Evolutionary conservation across 2,329 filamentous ascomycete genomes (phyloP), one percentile per base, ranked within the genome.

Genomic region (Fusarium chuoi): DNA sequence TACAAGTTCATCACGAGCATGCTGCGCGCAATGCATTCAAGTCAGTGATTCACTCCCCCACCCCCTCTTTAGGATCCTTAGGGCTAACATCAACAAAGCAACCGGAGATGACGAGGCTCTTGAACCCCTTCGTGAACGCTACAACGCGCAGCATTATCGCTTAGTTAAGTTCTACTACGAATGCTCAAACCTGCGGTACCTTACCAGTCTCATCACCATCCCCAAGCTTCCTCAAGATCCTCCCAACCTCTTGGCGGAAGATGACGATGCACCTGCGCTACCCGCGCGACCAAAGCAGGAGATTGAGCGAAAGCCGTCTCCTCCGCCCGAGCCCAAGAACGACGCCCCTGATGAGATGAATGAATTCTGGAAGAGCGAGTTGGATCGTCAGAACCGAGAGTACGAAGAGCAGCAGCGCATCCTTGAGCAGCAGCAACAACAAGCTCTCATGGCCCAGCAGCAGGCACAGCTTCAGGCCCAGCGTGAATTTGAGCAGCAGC

Each of bases 1-100:
- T 99, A 99, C 88, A 98, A 98, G 84, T 99, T 99, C 82, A 95
- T 98, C 75, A 99, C 96, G 0, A 99, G 96, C 92, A 99, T 99
- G 96, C 85, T 99, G 71, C 91, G 96, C 63, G 96, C 96, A 22
- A 98, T 99, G 95, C 96, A 99, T 82, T 96, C 94, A 6, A 95
- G 93, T 95, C 86, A 80, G 92, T 85, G 28, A 44, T 42, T 54
- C 26, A 26, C 26, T 26, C 24, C 24, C 26, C 36, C 41, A 22
- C n/a, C 14, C 30, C 11, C 24, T 15, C 18, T 39, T 38, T 51
- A 35, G 38, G 70, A 63, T 63, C 65, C 22, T 49, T 44, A 59
- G 48, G 20, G 70, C 77, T 79, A 56, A 81, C 68, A 52, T 20
- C n/a, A 30, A 17, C 52, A 44, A 66, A 93, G 93, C 94, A 52